Conservation (phyloP, 495 filamentous ascomycete genomes). For the Bryoglossum gracile region DNA sequence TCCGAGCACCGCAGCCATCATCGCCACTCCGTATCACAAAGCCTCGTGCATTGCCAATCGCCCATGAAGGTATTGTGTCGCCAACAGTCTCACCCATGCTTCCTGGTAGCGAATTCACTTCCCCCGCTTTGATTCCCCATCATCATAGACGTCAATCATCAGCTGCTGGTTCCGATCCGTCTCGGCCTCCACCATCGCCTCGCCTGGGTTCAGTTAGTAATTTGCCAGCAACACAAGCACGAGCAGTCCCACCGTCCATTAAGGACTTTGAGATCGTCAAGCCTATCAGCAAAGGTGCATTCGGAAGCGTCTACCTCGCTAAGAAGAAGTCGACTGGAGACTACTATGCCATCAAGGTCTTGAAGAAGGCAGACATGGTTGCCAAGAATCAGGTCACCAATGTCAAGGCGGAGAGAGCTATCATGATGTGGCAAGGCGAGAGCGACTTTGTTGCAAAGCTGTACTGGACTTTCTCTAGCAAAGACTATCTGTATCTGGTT, state of each 20-base stretch:
- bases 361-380: conserved; percentile 99
- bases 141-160: conserved; percentile 93
- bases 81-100: conserved; percentile 86
- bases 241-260: conserved; percentile 87
- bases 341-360: conserved; percentile 95
- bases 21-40: conserved; percentile 86
- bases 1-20: conserved; percentile 61
- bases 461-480: conserved; percentile 99
- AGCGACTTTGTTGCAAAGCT: conserved; percentile 98
- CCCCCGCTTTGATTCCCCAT: conserved; percentile 51
- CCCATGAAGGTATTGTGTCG: conserved; percentile 69
- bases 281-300: conserved; percentile 97
- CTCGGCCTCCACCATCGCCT: conserved; percentile 71
- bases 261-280: conserved; percentile 99
- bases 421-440: conserved; percentile 99
- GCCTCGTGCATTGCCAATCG: conserved; percentile 63
- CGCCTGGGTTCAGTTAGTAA: conserved; percentile 63
- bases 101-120: conserved; percentile 69
- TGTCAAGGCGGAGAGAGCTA: conserved; percentile 97
- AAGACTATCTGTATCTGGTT: conserved; percentile 95
- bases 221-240: conserved; percentile 65
- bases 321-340: conserved; percentile 98
- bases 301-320: conserved; percentile 93
- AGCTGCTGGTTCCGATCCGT: conserved; percentile 64
- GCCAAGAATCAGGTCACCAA: conserved; percentile 99